A percentile compares a stretch with the other conserved stretches of the same genome.
Evolutionary conservation across 2,329 filamentous ascomycete genomes (phyloP).

Genomic region (Parastagonospora nodorum): DNA sequence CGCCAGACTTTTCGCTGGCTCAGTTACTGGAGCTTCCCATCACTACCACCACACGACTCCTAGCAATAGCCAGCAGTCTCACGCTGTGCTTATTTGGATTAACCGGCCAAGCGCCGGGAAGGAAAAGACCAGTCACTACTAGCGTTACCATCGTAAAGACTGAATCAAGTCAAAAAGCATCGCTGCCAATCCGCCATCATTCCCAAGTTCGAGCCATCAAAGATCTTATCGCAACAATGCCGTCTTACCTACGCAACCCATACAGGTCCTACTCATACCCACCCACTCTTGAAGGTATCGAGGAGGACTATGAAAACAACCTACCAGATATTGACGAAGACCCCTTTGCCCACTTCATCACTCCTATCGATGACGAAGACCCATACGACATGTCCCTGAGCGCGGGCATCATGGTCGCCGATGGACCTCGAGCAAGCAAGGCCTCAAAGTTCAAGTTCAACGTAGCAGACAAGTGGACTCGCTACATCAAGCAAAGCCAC

Average conservation of each 20-base stretch:
- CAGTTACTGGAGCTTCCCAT: slow-evolving; percentile 21
- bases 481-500: slow-evolving; percentile 46
- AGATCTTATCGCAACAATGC: slow-evolving; percentile 36
- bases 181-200: slow-evolving; percentile 26
- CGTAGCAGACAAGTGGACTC: slow-evolving; percentile 48
- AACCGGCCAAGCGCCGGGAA: slow-evolving; percentile 40
- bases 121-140: slow-evolving; percentile 20
- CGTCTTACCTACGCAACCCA: slow-evolving; percentile 35
- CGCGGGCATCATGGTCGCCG: slow-evolving; percentile 45
- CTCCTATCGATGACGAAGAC: slow-evolving; percentile 49
- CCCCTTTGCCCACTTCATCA: slow-evolving; percentile 51
- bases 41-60: slow-evolving; percentile 20
- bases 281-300: slow-evolving; percentile 38
- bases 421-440: slow-evolving; percentile 37
- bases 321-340: slow-evolving; percentile 51
- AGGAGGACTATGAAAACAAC: slow-evolving; percentile 21
- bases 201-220: slow-evolving; percentile 30
- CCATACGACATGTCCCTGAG: slow-evolving; percentile 46
- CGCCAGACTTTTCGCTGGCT: slow-evolving; percentile 18
- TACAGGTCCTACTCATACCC: slow-evolving; percentile 43
- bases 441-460: slow-evolving; percentile 46
- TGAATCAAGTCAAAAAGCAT: slow-evolving; percentile 28
- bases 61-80: slow-evolving; percentile 14
- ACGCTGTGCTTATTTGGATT: slow-evolving; percentile 29
- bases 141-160: slow-evolving; percentile 29